Percentiles rank a stretch among this genome's conserved stretches.
Evolutionary conservation across 306 rosid species (phyloP).

Genomic region (Inga leiocalycina): DNA sequence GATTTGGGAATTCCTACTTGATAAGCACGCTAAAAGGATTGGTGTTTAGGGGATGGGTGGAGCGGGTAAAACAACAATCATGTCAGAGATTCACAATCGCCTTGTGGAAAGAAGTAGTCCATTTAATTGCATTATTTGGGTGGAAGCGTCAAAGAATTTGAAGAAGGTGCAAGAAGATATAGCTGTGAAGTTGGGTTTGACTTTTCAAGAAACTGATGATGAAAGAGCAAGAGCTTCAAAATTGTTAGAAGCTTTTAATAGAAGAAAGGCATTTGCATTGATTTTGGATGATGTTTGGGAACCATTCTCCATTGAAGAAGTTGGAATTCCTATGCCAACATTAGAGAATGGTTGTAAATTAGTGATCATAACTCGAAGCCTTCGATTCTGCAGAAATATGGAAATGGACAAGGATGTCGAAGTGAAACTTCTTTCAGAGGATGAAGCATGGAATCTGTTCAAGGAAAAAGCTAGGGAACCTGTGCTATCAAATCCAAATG

Average conservation of each 20-base stretch:
- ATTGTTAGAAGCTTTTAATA: constrained; percentile 6
- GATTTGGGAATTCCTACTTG: not conserved
- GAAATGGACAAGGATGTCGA: constrained; percentile 24
- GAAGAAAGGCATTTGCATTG: constrained; percentile 7
- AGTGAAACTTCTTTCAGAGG: constrained; percentile 6
- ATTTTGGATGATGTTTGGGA: constrained; percentile 36
- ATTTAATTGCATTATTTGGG: not conserved
- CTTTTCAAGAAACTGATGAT: not conserved
- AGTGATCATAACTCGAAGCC: constrained; percentile 14
- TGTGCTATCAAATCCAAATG: not conserved
- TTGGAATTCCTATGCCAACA: constrained; percentile 31
- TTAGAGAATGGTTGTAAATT: constrained; percentile 23
- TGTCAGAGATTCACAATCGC: constrained; percentile 22
- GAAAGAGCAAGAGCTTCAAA: not conserved
- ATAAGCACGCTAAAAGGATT: not conserved
- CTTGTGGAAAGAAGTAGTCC: not conserved
- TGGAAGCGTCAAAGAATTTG: not conserved
- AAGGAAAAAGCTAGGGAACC: constrained; percentile 10
- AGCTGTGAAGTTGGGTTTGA: constrained; percentile 11
- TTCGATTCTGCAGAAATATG: constrained; percentile 23
- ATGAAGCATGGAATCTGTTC: constrained; percentile 33
- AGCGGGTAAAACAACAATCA: constrained; percentile 33
- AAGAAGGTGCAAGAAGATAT: constrained; percentile 16
- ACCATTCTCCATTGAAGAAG: constrained; percentile 25
- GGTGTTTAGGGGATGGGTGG: constrained; percentile 34